Evolutionary conservation across 2,329 filamentous ascomycete genomes (phyloP).

Genomic region (Furcasterigmium sp.): DNA sequence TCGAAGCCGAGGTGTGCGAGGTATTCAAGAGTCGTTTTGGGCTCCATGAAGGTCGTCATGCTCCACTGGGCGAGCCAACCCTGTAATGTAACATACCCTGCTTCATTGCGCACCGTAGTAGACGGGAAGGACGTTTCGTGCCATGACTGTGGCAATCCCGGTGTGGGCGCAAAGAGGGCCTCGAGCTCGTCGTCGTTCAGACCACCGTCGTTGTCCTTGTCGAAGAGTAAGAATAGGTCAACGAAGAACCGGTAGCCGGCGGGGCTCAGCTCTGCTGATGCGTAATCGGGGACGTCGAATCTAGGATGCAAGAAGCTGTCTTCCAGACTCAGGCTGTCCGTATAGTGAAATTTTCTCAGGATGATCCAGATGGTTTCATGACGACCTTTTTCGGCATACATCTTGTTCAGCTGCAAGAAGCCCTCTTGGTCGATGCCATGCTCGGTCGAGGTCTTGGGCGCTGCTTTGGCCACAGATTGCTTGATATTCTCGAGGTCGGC

Average conservation of each 20-base stretch:
- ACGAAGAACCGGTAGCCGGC: slow-evolving; percentile 97
- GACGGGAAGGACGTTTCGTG: slow-evolving; percentile 83
- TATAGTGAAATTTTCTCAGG: slow-evolving; percentile 89
- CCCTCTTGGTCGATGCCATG: slow-evolving; percentile 76
- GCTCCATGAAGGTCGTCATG: slow-evolving; percentile 97
- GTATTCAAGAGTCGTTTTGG: slow-evolving; percentile 92
- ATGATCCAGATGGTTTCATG: slow-evolving; percentile 99
- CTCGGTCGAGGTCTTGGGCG: slow-evolving; percentile 56
- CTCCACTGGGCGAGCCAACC: slow-evolving; percentile 99
- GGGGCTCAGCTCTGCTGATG: slow-evolving; percentile 89
- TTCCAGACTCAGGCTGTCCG: slow-evolving; percentile 86
- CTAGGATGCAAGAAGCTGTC: slow-evolving; percentile 89
- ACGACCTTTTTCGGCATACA: slow-evolving; percentile 94
- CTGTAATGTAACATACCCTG: slow-evolving; percentile 90
- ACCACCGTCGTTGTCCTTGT: slow-evolving; percentile 96
- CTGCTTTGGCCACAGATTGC: slow-evolving; percentile 67
- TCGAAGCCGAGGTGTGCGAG: slow-evolving; percentile 96
- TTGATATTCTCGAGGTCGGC: slow-evolving; percentile 92
- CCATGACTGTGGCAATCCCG: slow-evolving; percentile 84
- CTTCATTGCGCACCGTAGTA: slow-evolving; percentile 91
- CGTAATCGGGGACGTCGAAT: slow-evolving; percentile 87
- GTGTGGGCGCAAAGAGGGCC: slow-evolving; percentile 87
- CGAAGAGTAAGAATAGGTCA: slow-evolving; percentile 88
- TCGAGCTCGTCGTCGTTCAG: slow-evolving; percentile 80
- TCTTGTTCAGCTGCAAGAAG: slow-evolving; percentile 87